phyloP scores from a whole-genome alignment of 2,329 filamentous ascomycete genomes.

The Graphiopsis chlorocephala region DNA sequence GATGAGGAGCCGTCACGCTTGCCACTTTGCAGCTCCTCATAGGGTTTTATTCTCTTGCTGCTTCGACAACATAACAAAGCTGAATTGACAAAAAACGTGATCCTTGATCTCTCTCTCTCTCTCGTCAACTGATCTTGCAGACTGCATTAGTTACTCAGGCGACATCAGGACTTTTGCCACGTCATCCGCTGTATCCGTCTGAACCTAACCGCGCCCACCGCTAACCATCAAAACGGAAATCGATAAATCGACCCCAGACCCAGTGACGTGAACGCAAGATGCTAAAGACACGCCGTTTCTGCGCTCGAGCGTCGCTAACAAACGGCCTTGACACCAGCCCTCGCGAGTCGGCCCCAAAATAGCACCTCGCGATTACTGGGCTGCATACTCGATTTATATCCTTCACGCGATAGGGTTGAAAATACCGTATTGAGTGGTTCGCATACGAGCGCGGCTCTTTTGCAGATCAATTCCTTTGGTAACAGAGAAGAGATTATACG shows the following conservation, averaged over 20 bases:
- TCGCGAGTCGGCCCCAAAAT: neutral
- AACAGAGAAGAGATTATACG: neutral
- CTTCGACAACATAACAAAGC: no score
- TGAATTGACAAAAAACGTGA: neutral
- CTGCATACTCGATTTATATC: neutral
- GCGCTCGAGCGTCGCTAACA: neutral
- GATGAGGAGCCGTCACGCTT: neutral
- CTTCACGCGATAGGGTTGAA: neutral
- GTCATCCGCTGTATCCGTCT: no score
- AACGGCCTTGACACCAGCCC: neutral
- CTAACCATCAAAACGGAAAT: neutral
- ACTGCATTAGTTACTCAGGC: neutral
- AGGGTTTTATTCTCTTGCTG: neutral
- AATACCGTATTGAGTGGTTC: neutral
- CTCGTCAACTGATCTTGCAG: neutral
- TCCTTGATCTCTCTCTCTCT: neutral
- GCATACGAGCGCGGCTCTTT: neutral
- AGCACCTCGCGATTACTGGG: neutral
- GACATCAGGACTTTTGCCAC: neutral
- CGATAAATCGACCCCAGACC: neutral
- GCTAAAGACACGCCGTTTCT: neutral
- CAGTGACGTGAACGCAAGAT: neutral
- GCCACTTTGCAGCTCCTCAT: neutral
- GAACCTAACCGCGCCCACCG: neutral
- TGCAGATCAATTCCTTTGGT: neutral